Evolutionary conservation across 495 filamentous ascomycete genomes (phyloP), one percentile per base, ranked within the genome.

Genomic region (Penicillium cosmopolitanum): DNA sequence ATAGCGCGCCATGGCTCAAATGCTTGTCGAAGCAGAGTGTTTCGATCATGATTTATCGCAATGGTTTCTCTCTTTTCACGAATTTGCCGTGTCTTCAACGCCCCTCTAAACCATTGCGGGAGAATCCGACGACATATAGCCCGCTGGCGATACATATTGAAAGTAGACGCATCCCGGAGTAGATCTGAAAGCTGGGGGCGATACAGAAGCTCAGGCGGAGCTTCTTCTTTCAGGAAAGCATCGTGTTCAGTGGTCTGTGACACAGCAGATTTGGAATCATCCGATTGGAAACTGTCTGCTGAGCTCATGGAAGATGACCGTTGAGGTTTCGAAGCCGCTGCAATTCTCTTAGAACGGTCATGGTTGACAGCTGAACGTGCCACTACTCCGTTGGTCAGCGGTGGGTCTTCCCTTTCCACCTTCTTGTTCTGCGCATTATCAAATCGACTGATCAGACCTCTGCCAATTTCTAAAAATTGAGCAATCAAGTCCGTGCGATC

Each of bases 1-100:
- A 74, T 73, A n/a, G 66, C 60, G 33, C 74, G 83, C 87, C 86
- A 89, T 40, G 76, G 72, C 43, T 85, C 84, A 44, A 88, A 79
- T 0, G 81, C 84, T 65, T 84, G 81, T 34, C 77, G 72, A 31
- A 88, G 62, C 5, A 90, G 74, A 11, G 76, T 83, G 23, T 63
- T 62, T 38, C 73, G 76, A 60, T 91, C 85, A 50, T 77, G 78
- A 21, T 75, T 74, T 19, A 68, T 58, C 25, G 88, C 86, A 34
- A 78, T 73, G 10, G 66, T 54, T 53, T 81, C 75, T 67, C 87
- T 81, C 31, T 76, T 71, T 18, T 74, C 64, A 38, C 77, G 78
- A 25, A 71, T 61, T 35, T 85, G 73, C 16, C 73, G 72, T 13
- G 68, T 53, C 53, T 82, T 77, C 2, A 79, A 64, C 3, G 84